Percentiles rank a stretch among this genome's conserved stretches.
Evolutionary conservation across 495 filamentous ascomycete species (phyloP).

Genomic region (Tuber magnatum): DNA sequence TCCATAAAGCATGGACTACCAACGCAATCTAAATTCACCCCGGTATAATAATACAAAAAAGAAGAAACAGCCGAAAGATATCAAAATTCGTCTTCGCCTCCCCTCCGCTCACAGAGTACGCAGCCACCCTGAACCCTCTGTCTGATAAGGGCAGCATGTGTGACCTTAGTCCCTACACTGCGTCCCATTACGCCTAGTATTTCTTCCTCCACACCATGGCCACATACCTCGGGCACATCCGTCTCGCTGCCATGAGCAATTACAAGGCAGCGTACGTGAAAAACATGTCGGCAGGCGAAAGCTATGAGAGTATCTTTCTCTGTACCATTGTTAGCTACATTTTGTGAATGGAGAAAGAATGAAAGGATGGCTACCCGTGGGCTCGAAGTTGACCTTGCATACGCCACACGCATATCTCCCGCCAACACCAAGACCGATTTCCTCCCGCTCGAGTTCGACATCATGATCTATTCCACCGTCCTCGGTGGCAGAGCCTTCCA

Average conservation of each 20-base stretch:
- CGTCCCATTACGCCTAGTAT: slow-evolving; percentile 44
- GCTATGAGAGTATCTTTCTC: slow-evolving; percentile 75
- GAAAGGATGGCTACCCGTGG: slow-evolving; percentile 44
- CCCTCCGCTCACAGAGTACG: slow-evolving; percentile 38
- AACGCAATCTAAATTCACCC: not conserved
- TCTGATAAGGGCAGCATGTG: slow-evolving; percentile 69
- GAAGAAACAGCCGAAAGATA: not conserved
- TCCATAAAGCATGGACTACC: not conserved
- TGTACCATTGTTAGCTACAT: slow-evolving; percentile 41
- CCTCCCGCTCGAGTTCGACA: slow-evolving; percentile 28
- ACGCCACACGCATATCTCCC: slow-evolving; percentile 40
- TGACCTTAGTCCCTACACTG: slow-evolving; percentile 79
- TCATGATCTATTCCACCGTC: slow-evolving; percentile 16
- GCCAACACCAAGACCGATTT: slow-evolving; percentile 41
- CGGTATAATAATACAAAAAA: slow-evolving; percentile 4
- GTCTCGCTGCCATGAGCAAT: slow-evolving; percentile 45
- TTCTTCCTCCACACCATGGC: slow-evolving; percentile 25
- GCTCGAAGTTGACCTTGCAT: slow-evolving; percentile 33
- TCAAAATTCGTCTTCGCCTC: slow-evolving; percentile 32
- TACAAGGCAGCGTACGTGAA: slow-evolving; percentile 71
- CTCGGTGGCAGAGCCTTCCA: slow-evolving; percentile 15
- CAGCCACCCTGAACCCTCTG: slow-evolving; percentile 65
- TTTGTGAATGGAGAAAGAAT: slow-evolving; percentile 42
- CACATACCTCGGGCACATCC: slow-evolving; percentile 37
- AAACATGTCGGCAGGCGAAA: slow-evolving; percentile 87